phyloP scores from a whole-genome alignment of 2,329 filamentous ascomycete species.

The Xylaria sp. region DNA sequence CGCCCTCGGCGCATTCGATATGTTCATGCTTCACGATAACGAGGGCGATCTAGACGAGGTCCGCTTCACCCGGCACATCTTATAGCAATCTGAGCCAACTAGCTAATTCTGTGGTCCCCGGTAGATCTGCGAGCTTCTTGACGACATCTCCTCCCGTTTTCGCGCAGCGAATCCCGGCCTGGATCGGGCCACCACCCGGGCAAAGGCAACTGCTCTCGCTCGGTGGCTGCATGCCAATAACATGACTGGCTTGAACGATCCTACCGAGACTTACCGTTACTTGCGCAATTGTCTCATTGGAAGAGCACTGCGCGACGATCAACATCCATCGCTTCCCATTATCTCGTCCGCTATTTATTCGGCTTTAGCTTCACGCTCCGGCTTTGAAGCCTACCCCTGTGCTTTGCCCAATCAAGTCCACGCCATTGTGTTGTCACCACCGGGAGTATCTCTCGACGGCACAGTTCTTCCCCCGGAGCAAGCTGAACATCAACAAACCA shows the following conservation, averaged over 20 bases:
- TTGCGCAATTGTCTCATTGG: conserved; percentile 90
- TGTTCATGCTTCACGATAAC: conserved; percentile 83
- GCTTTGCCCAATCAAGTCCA: conserved; percentile 89
- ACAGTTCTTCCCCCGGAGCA: conserved; percentile 53
- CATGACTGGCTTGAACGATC: conserved; percentile 76
- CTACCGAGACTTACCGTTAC: conserved; percentile 74
- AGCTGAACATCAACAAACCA: conserved; percentile 60
- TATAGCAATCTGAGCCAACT: not conserved
- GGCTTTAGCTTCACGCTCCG: conserved; percentile 77
- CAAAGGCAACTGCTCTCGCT: conserved; percentile 75
- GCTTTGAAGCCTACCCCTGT: conserved; percentile 80
- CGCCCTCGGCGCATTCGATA: conserved; percentile 84
- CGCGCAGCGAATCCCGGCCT: conserved; percentile 64
- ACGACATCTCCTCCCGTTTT: conserved; percentile 70
- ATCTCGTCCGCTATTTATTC: conserved; percentile 91
- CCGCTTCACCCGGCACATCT: conserved; percentile 29
- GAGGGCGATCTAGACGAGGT: conserved; percentile 80
- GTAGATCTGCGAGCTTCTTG: conserved; percentile 72
- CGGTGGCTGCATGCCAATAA: conserved; percentile 75
- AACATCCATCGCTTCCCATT: conserved; percentile 84
- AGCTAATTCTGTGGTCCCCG: not conserved
- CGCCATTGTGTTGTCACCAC: conserved; percentile 75
- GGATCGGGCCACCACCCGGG: conserved; percentile 67
- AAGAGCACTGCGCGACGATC: conserved; percentile 76
- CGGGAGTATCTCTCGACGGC: conserved; percentile 70